Evolutionary conservation across 1,284 basidiomycete genomes (phyloP).

Genomic region (Apiotrichum laibachii): DNA sequence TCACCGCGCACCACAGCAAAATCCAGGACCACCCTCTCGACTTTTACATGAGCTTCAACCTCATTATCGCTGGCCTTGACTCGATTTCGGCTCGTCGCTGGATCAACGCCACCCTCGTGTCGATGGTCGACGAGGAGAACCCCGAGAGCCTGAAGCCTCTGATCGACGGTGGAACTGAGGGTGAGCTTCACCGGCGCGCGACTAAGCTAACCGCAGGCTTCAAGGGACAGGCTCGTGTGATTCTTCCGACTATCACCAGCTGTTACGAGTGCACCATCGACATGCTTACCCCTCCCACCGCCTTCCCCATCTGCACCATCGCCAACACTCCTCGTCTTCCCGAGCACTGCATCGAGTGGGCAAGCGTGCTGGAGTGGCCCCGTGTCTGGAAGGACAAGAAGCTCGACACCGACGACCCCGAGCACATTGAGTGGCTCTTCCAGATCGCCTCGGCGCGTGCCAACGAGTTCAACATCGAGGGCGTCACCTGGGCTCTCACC

Average conservation of each 20-base stretch:
- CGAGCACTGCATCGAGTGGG: constrained; percentile 99
- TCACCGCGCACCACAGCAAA: constrained; percentile 95
- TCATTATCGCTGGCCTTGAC: constrained; percentile 97
- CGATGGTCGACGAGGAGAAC: constrained; percentile 84
- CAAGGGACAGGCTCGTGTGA: constrained; percentile 97
- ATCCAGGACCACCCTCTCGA: constrained; percentile 96
- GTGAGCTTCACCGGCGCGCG: constrained; percentile 52
- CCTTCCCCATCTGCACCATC: constrained; percentile 98
- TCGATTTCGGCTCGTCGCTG: constrained; percentile 94
- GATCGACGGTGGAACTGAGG: constrained; percentile 98
- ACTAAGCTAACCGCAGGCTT: constrained; percentile 64
- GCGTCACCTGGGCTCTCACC: constrained; percentile 95
- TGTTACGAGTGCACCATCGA: constrained; percentile 99
- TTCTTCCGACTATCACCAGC: constrained; percentile 89
- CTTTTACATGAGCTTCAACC: constrained; percentile 96
- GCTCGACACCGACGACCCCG: constrained; percentile 92
- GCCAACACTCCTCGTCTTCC: constrained; percentile 97
- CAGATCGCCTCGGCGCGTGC: constrained; percentile 75
- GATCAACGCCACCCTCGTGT: constrained; percentile 97
- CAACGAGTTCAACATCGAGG: constrained; percentile 90
- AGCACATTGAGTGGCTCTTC: constrained; percentile 94
- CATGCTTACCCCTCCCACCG: constrained; percentile 95
- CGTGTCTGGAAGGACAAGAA: constrained; percentile 86
- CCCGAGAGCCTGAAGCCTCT: constrained; percentile 95
- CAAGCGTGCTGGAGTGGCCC: constrained; percentile 98